Base-by-base conservation (phyloP, 2,329 filamentous ascomycete species). In the Colletotrichum spaethianum region DNA sequence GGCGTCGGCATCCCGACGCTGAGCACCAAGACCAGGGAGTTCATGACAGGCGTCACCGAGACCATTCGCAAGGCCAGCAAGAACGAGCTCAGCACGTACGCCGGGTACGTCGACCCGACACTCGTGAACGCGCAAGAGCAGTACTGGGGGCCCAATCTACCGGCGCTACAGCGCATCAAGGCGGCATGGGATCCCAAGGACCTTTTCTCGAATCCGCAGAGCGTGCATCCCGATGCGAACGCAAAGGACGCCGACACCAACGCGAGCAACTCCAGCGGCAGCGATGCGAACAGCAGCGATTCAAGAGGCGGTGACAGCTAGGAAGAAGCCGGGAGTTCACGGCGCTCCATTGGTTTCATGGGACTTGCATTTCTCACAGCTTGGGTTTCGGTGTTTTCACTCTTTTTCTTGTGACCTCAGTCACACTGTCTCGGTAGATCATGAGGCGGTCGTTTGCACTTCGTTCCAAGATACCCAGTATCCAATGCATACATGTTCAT, bases 191-290 rank as follows among this genome's bases (percentile, higher is more conserved):
- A 92, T 75, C 86, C 89, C 1, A 75, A 78, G 0, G 85, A 90
- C 72, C 63, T 89, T 0, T 92, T 92, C 74, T 85, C 86, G 61
- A 91, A 91, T 72, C 89, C 89, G 0, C 89, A 91, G 77, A 90
- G 86, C 74, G 81, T 89, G n/a, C 78, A 79, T 53, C 78, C 79
- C n/a, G 77, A 74, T 7, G 71, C 70, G 50, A 33, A 63, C 20
- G 70, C 70, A 16, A 46, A 72, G 59, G 64, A 53, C 36, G 57
- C 42, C 14, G 56, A 55, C 18, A 52, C 65, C 46, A 56, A 44
- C 62, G 52, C 65, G 23, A 63, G 66, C 28, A 36, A 44, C 20
- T 42, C 48, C 44, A 46, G 48, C 56, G 33, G 42, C 14, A 44
- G 52, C 56, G 55, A 16, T 20, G 31, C n/a, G n/a, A 56, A 61